Conservation (phyloP, 2,329 filamentous ascomycete genomes). For the Hypoxylon sp. region DNA sequence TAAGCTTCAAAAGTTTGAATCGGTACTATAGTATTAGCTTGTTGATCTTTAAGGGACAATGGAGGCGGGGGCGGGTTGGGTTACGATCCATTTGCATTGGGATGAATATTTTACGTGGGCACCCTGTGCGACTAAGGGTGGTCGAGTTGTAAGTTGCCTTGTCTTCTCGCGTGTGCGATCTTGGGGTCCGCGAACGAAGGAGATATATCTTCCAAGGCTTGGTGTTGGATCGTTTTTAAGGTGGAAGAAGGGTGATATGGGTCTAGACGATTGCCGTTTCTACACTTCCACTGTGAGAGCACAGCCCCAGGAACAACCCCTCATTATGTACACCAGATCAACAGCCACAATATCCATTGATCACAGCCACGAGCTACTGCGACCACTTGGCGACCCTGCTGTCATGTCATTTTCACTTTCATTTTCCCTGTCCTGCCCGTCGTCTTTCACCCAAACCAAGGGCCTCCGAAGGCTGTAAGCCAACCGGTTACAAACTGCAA, state of each 20-base stretch:
- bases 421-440: not conserved
- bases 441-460: not conserved
- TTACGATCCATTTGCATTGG: not conserved
- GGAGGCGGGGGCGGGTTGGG: not conserved
- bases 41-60: not conserved
- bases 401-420: not conserved
- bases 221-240: not conserved
- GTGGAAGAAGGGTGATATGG: not conserved
- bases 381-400: conserved; percentile 26
- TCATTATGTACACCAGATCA: not conserved
- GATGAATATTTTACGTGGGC: not conserved
- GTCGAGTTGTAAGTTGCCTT: conserved; percentile 13
- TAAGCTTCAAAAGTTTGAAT: conserved; percentile 7
- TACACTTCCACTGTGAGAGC: conserved; percentile 25
- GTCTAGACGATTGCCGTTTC: conserved; percentile 17
- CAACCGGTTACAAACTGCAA: not conserved
- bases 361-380: conserved; percentile 37
- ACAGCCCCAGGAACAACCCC: conserved; percentile 8
- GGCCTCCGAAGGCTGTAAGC: not conserved
- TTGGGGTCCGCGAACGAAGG: not conserved
- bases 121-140: conserved; percentile 17
- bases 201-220: conserved; percentile 5
- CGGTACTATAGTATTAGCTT: not conserved
- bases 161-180: not conserved
- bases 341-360: conserved; percentile 25